Evolutionary conservation across 2,329 filamentous ascomycete genomes (phyloP).

Genomic region (Verticillium nubilum): DNA sequence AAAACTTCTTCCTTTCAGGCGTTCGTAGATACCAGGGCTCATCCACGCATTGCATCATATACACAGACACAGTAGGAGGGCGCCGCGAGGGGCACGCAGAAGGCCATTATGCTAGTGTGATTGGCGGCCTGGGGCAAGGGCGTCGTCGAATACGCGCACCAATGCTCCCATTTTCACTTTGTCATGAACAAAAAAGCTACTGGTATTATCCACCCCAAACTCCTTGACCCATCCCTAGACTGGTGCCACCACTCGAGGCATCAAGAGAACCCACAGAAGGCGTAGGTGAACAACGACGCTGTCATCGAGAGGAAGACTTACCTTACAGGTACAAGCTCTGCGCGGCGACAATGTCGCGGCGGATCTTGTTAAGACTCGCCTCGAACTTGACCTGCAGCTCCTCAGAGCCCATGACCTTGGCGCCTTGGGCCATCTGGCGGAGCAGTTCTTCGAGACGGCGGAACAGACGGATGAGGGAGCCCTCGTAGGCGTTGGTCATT

Average conservation of each 20-base stretch:
- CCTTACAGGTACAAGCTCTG: conserved; percentile 82
- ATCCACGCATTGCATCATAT: not conserved
- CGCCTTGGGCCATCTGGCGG: conserved; percentile 89
- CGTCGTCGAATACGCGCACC: not conserved
- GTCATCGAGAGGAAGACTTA: not conserved
- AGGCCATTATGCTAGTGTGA: conserved; percentile 4
- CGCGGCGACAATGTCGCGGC: conserved; percentile 89
- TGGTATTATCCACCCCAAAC: conserved; percentile 2
- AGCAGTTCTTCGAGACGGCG: conserved; percentile 89
- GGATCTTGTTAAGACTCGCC: conserved; percentile 74
- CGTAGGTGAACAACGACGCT: not conserved
- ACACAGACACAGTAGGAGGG: not conserved
- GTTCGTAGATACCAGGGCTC: not conserved
- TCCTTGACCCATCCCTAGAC: not conserved
- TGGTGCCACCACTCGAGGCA: not conserved
- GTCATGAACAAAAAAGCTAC: conserved; percentile 3
- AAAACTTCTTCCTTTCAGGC: not conserved
- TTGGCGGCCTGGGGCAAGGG: conserved; percentile 3
- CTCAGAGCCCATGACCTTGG: conserved; percentile 97
- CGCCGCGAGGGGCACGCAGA: not conserved
- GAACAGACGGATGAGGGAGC: conserved; percentile 92
- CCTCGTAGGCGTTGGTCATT: conserved; percentile 99
- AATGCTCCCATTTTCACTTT: not conserved
- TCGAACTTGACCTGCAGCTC: conserved; percentile 93
- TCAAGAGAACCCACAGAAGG: not conserved